phyloP scores from a whole-genome alignment of 2,329 filamentous ascomycete species.

The Alternaria conjuncta region DNA sequence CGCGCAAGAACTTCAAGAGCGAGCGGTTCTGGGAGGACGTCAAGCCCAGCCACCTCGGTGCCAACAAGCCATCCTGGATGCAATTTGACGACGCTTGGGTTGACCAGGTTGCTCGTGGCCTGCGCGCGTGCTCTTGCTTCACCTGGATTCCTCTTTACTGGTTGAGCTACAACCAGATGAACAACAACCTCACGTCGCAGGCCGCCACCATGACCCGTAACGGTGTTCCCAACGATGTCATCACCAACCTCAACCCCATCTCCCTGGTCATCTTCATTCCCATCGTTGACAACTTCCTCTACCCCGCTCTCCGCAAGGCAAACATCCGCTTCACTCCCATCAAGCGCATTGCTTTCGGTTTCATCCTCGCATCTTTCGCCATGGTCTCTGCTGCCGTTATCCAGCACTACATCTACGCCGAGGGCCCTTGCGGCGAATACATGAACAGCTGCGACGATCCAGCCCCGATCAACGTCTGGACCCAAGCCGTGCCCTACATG shows the following conservation, averaged over 20 bases:
- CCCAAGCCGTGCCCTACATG: slow-evolving; percentile 58
- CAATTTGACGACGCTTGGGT: slow-evolving; percentile 85
- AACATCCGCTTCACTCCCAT: slow-evolving; percentile 60
- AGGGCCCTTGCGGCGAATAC: slow-evolving; percentile 65
- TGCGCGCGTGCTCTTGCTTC: slow-evolving; percentile 51
- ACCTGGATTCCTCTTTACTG: slow-evolving; percentile 61
- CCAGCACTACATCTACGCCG: slow-evolving; percentile 68
- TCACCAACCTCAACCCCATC: slow-evolving; percentile 62
- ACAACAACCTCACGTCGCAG: slow-evolving; percentile 62
- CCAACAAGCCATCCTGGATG: slow-evolving; percentile 72
- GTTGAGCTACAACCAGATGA: slow-evolving; percentile 62
- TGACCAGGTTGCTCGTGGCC: slow-evolving; percentile 57
- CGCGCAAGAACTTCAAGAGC: slow-evolving; percentile 64
- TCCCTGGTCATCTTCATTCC: slow-evolving; percentile 62
- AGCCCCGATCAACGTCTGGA: slow-evolving; percentile 69
- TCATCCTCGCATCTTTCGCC: slow-evolving; percentile 54
- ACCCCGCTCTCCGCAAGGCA: slow-evolving; percentile 56
- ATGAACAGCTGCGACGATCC: slow-evolving; percentile 61
- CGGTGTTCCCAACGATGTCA: slow-evolving; percentile 63
- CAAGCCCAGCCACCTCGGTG: slow-evolving; percentile 69
- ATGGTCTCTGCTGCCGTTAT: slow-evolving; percentile 60
- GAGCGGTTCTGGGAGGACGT: slow-evolving; percentile 69
- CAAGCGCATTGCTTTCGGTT: slow-evolving; percentile 60
- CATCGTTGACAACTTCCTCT: slow-evolving; percentile 60
- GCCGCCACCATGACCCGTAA: slow-evolving; percentile 60